Conservation (phyloP, 768 basidiomycete species). For the Gloeostereum incarnatum region DNA sequence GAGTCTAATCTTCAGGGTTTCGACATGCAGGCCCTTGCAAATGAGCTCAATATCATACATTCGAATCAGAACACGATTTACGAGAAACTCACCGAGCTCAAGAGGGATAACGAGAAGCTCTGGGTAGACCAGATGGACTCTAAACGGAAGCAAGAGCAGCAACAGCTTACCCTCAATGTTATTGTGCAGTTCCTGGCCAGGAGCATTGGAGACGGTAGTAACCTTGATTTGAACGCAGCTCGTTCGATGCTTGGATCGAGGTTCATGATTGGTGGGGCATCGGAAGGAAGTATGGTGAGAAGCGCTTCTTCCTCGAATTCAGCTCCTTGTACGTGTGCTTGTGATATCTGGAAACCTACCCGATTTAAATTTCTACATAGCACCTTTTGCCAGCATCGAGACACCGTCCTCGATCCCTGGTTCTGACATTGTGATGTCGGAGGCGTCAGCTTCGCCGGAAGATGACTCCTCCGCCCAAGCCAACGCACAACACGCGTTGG, state of each 20-base stretch:
- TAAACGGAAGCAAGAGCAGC: constrained; percentile 77
- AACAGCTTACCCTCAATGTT: constrained; percentile 92
- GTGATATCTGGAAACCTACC: too few species aligned
- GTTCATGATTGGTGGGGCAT: constrained; percentile 69
- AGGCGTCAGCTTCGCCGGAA: too few species aligned
- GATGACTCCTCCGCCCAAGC: too few species aligned
- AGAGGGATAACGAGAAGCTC: constrained; percentile 75
- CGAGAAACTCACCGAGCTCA: constrained; percentile 79
- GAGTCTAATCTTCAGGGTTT: constrained; percentile 38
- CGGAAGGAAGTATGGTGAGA: constrained; percentile 21
- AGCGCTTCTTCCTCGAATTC: too few species aligned
- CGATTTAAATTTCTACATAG: too few species aligned
- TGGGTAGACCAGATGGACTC: constrained; percentile 87
- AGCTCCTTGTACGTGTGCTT: too few species aligned
- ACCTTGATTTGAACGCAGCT: background rate
- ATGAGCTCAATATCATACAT: constrained; percentile 78
- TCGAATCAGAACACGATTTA: constrained; percentile 91
- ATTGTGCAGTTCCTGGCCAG: constrained; percentile 94
- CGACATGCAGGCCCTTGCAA: constrained; percentile 76
- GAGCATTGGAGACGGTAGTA: constrained; percentile 67
- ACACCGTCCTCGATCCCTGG: too few species aligned
- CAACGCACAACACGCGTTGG: too few species aligned
- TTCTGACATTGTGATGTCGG: too few species aligned
- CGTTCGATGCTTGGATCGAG: constrained; percentile 33
- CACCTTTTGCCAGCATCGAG: too few species aligned